These are phyloP conservation scores for Cladosporium austrohemisphaericum DNA, from an alignment of 2,329 filamentous ascomycete genomes.

Conservation along the genomic window DNA sequence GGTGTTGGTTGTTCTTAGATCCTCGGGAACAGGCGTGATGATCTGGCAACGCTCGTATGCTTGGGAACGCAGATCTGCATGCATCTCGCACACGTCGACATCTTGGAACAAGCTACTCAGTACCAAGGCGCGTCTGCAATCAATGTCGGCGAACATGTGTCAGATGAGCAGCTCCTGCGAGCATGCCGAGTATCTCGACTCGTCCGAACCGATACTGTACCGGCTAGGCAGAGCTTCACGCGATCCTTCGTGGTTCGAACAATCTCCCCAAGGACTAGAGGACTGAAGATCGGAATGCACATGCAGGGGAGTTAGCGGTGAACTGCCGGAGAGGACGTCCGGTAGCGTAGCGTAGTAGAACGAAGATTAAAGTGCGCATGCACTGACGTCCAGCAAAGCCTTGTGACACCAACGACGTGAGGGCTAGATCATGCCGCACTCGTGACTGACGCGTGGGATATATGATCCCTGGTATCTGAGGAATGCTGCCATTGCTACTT, in stretches of 20 bases:
- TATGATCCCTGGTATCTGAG: slow-evolving; percentile 1
- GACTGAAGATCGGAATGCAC: slow-evolving; percentile 13
- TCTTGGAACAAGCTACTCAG: not conserved
- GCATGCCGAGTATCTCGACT: not conserved
- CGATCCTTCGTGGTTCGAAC: not conserved
- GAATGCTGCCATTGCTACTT: no score
- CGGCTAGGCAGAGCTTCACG: not conserved
- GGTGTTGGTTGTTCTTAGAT: slow-evolving; percentile 12
- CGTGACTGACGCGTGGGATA: slow-evolving; percentile 14
- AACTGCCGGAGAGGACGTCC: slow-evolving; percentile 13
- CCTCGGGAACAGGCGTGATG: slow-evolving; percentile 13
- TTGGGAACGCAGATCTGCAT: slow-evolving; percentile 15
- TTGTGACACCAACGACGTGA: slow-evolving; percentile 10
- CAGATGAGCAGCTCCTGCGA: not conserved
- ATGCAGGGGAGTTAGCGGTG: slow-evolving; percentile 15
- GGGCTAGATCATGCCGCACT: slow-evolving; percentile 12
- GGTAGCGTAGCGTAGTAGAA: slow-evolving; percentile 10
- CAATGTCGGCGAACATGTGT: not conserved
- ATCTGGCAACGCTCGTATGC: slow-evolving; percentile 15
- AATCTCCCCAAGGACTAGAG: slow-evolving; percentile 9
- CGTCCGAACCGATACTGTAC: not conserved
- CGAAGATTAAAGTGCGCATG: slow-evolving; percentile 13
- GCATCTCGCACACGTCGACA: slow-evolving; percentile 5
- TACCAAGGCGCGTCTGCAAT: not conserved
- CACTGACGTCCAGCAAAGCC: slow-evolving; percentile 12